Base-by-base conservation (phyloP, 805 yeast species). In the Isabelozyma rhagii region DNA sequence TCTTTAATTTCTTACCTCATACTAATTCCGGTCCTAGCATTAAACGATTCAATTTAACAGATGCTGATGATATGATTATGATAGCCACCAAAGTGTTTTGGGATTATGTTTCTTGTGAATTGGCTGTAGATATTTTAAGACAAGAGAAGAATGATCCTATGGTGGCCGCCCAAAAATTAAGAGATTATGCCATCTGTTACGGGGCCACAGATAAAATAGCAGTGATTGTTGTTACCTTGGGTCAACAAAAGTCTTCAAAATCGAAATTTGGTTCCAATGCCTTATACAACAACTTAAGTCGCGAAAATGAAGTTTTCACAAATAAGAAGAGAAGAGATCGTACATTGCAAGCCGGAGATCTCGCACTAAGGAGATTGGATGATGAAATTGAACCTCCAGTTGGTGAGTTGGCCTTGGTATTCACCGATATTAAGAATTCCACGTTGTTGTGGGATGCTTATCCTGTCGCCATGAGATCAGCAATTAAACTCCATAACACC, bases 351-450 rank as follows among this genome's bases (percentile, higher is more conserved):
- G 57, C 63, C 0, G 61, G 82, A 55, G 97, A 92, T 66, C 81
- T 96, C 0, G 80, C 85, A 1, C 74, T 92, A 56, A 83, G 97
- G 58, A 81, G 96, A 60, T 73, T 91, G 48, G 96, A 89, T 52
- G 88, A 86, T 40, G 99, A 94, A 62, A 92, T 94, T 51, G 84
- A 87, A 8, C 97, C 99, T 2, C 99, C 99, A 2, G 84, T 85
- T 5, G 98, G 98, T 2, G 91, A 90, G 46, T 73, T 94, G 45
- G 97, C 99, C 0, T 85, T 94, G 82, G 97, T 93, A 1, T 94
- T 94, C 69, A 94, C 99, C 0, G 99, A 94, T 80, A 94, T 94
- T 58, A 91, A 93, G 60, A 92, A 88, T 64, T 92, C 98, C 1
- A 94, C 99, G 0, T 71, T 85, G 46, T 69, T 94, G 47, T 94